Evolutionary conservation across 768 basidiomycete genomes (phyloP).

Genomic region (Pleurotus citrinopileatus): DNA sequence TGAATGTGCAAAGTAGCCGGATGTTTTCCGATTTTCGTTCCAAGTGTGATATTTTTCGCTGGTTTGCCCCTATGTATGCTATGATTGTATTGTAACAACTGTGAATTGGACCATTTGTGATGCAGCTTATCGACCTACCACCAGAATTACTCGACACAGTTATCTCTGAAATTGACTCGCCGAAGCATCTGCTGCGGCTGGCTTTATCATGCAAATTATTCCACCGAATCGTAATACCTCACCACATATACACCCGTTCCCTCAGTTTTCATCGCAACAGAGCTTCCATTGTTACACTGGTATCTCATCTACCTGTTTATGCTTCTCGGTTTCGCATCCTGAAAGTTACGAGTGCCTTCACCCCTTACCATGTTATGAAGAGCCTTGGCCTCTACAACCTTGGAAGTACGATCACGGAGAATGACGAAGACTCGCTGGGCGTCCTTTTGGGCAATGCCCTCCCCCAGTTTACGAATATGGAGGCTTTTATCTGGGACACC

Average conservation of each 20-base stretch:
- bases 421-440: neutral
- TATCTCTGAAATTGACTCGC: neutral
- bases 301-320: neutral
- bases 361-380: neutral
- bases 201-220: neutral
- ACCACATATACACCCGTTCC: conserved; percentile 3
- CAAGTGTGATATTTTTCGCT: no score
- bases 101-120: no score
- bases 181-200: neutral
- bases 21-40: no score
- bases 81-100: no score
- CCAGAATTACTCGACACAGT: neutral
- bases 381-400: neutral
- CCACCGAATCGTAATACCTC: neutral
- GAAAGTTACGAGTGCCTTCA: neutral
- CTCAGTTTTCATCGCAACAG: neutral
- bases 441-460: neutral
- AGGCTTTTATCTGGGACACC: neutral
- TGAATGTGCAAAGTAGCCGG: conserved; percentile 11
- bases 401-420: neutral
- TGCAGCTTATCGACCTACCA: conserved; percentile 2
- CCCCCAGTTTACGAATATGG: neutral
- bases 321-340: neutral
- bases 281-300: neutral
- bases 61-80: no score